These are phyloP conservation scores for Onygena corvina DNA, from an alignment of 2,329 filamentous ascomycete species.

Conservation along the genomic window DNA sequence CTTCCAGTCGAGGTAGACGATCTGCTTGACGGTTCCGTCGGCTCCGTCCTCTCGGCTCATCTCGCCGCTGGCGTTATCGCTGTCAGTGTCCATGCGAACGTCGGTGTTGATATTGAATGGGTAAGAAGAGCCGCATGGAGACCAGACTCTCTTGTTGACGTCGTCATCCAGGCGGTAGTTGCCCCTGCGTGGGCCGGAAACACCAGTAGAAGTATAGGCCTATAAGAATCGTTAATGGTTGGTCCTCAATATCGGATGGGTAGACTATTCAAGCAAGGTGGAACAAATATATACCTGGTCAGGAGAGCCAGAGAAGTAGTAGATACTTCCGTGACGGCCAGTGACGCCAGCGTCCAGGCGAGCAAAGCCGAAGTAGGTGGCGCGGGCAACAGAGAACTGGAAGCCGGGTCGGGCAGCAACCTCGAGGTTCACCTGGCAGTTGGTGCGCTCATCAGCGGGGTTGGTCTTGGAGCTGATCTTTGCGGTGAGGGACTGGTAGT, in stretches of 20 bases:
- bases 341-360: conserved; percentile 3
- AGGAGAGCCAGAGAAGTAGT: conserved; percentile 4
- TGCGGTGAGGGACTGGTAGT: not conserved
- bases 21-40: not conserved
- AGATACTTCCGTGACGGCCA: conserved; percentile 1
- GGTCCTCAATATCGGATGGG: not conserved
- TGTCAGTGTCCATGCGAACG: conserved; percentile 2
- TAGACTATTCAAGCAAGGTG: not conserved
- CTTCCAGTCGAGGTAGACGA: conserved; percentile 4
- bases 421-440: conserved; percentile 5
- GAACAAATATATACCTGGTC: not conserved
- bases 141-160: conserved; percentile 1
- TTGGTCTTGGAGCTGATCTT: not conserved
- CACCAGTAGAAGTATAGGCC: not conserved
- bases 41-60: conserved; percentile 4
- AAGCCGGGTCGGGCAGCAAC: not conserved
- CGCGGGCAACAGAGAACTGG: not conserved
- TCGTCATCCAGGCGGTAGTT: not conserved
- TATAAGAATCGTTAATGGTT: not conserved
- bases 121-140: not conserved
- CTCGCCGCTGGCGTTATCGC: not conserved
- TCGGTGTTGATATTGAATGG: conserved; percentile 7
- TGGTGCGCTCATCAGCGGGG: not conserved
- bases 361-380: conserved; percentile 2
- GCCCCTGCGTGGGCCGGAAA: not conserved